A percentile compares a stretch with the other conserved stretches of the same genome.
phyloP scores from a whole-genome alignment of 805 yeast species.

The Zygoascus biomembranicola region DNA sequence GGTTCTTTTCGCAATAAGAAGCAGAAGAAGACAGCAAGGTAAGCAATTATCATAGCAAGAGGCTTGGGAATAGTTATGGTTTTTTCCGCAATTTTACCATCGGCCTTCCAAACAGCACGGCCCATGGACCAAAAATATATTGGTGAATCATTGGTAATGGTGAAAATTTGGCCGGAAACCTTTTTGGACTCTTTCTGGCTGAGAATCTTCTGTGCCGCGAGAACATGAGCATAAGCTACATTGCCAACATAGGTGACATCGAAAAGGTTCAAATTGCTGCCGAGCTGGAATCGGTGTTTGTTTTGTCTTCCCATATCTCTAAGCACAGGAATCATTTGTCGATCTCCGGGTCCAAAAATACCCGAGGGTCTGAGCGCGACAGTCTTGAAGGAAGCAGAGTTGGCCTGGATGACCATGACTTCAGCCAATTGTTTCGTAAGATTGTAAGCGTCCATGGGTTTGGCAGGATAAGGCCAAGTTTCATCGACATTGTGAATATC shows the following conservation, averaged over 20 bases:
- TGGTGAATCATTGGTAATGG: conserved; percentile 90
- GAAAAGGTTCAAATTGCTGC: conserved; percentile 86
- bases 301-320: conserved; percentile 74
- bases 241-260: conserved; percentile 99
- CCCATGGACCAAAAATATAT: conserved; percentile 96
- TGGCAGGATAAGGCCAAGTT: conserved; percentile 82
- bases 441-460: conserved; percentile 94
- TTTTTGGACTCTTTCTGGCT: conserved; percentile 31
- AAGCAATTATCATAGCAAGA: conserved; percentile 75
- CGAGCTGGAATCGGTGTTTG: conserved; percentile 87
- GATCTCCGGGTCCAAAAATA: conserved; percentile 96
- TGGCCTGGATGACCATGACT: conserved; percentile 65
- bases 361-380: conserved; percentile 95
- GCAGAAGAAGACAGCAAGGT: conserved; percentile 67
- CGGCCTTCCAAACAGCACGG: conserved; percentile 94
- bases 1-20: conserved; percentile 73
- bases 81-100: conserved; percentile 68
- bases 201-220: conserved; percentile 75
- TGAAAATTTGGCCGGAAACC: conserved; percentile 81
- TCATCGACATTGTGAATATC: conserved; percentile 91
- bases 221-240: conserved; percentile 92
- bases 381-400: conserved; percentile 57
- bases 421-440: conserved; percentile 93
- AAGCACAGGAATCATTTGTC: conserved; percentile 91
- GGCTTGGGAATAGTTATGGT: conserved; percentile 64